These are phyloP conservation scores for Hanseniaspora mollemarum DNA, from an alignment of 805 yeast species.

Conservation along the genomic window DNA sequence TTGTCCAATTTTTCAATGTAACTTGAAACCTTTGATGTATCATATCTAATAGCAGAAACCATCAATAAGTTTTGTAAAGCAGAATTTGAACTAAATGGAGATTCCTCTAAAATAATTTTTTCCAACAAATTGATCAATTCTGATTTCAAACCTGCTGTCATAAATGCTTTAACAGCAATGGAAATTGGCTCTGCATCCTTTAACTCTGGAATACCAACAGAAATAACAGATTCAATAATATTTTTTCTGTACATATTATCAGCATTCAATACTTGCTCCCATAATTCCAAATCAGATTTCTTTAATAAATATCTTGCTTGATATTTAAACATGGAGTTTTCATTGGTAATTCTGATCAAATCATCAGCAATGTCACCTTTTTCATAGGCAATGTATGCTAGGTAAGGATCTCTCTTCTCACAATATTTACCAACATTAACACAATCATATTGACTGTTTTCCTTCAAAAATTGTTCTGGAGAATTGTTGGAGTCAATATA, in stretches of 20 bases:
- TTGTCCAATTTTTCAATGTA: constrained; percentile 84
- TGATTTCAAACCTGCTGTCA: constrained; percentile 85
- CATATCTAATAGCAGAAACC: constrained; percentile 92
- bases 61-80: constrained; percentile 87
- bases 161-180: constrained; percentile 84
- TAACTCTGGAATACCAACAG: constrained; percentile 90
- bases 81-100: constrained; percentile 91
- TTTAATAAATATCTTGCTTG: constrained; percentile 92
- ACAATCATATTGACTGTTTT: constrained; percentile 84
- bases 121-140: constrained; percentile 91
- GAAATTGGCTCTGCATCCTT: constrained; percentile 90
- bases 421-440: constrained; percentile 93
- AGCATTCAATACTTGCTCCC: constrained; percentile 65
- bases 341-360: constrained; percentile 83
- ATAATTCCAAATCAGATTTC: constrained; percentile 74
- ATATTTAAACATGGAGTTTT: constrained; percentile 94
- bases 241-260: constrained; percentile 83
- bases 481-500: constrained; percentile 95
- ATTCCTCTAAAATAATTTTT: constrained; percentile 91
- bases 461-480: constrained; percentile 92
- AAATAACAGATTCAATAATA: constrained; percentile 84
- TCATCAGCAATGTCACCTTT: constrained; percentile 89
- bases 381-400: constrained; percentile 94
- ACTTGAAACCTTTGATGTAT: constrained; percentile 67
- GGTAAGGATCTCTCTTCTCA: constrained; percentile 96